These are phyloP conservation scores for Cladosporium halotolerans DNA, from an alignment of 2,329 filamentous ascomycete genomes.

Conservation along the genomic window DNA sequence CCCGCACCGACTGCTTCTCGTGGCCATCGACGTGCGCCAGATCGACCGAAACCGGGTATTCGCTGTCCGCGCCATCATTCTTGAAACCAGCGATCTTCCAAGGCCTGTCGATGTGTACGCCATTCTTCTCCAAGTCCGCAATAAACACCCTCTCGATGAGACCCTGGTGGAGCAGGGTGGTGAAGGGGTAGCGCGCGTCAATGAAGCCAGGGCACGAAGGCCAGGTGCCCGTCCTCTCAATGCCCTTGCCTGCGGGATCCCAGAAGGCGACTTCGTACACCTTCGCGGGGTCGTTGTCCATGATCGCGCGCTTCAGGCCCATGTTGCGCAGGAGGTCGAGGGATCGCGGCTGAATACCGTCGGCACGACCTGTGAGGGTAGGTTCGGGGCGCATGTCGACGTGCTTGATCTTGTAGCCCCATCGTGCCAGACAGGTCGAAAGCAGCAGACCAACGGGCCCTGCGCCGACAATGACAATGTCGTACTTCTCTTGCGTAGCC, in stretches of 20 bases:
- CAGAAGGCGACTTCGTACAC: slow-evolving; percentile 69
- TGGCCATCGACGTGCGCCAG: slow-evolving; percentile 71
- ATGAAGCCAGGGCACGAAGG: slow-evolving; percentile 81
- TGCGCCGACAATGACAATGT: slow-evolving; percentile 78
- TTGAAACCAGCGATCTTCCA: slow-evolving; percentile 58
- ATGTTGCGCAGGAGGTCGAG: slow-evolving; percentile 82
- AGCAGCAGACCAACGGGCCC: slow-evolving; percentile 84
- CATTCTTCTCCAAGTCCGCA: slow-evolving; percentile 54
- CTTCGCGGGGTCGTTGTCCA: slow-evolving; percentile 79
- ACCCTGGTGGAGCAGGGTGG: slow-evolving; percentile 56
- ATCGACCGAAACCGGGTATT: slow-evolving; percentile 75
- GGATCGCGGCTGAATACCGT: slow-evolving; percentile 86
- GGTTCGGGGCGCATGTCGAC: slow-evolving; percentile 86
- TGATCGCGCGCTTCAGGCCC: slow-evolving; percentile 80
- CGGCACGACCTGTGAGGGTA: slow-evolving; percentile 77
- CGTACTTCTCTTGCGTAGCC: slow-evolving; percentile 45
- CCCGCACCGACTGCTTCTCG: slow-evolving; percentile 56
- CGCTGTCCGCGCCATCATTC: slow-evolving; percentile 54
- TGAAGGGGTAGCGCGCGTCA: slow-evolving; percentile 59
- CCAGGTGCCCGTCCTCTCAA: slow-evolving; percentile 62
- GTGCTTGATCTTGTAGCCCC: slow-evolving; percentile 93
- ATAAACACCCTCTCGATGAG: slow-evolving; percentile 58
- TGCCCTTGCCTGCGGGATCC: slow-evolving; percentile 53
- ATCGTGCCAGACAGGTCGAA: slow-evolving; percentile 79
- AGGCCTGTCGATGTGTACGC: slow-evolving; percentile 50